phyloP scores from a whole-genome alignment of 2,329 filamentous ascomycete species.

The Torrubiellomyces zombiae region DNA sequence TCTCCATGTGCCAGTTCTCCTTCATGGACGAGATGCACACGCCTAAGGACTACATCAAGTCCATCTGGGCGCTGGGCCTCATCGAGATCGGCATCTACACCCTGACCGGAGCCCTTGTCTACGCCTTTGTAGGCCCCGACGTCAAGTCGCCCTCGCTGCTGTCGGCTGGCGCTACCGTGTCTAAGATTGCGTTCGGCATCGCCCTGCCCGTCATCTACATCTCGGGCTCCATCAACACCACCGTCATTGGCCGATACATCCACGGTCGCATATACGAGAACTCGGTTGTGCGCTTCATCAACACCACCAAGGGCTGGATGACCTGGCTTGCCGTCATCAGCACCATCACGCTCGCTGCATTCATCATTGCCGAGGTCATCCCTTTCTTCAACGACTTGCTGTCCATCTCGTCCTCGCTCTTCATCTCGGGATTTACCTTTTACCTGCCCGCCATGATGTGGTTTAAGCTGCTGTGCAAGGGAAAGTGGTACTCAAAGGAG shows the following conservation, averaged over 20 bases:
- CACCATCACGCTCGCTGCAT: slow-evolving; percentile 43
- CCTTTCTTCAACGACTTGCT: slow-evolving; percentile 55
- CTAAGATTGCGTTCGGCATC: slow-evolving; percentile 53
- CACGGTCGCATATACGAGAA: slow-evolving; percentile 27
- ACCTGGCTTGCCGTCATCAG: slow-evolving; percentile 43
- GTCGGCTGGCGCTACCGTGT: slow-evolving; percentile 39
- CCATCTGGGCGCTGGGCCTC: slow-evolving; percentile 43
- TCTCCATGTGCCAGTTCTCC: slow-evolving; percentile 33
- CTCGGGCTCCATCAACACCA: slow-evolving; percentile 52
- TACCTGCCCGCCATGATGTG: slow-evolving; percentile 23
- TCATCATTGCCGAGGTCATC: slow-evolving; percentile 54
- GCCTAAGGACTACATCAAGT: slow-evolving; percentile 28
- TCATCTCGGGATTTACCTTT: slow-evolving; percentile 23
- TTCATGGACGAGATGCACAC: slow-evolving; percentile 39
- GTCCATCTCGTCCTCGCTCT: slow-evolving; percentile 29
- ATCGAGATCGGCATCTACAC: slow-evolving; percentile 51
- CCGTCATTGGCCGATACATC: slow-evolving; percentile 27
- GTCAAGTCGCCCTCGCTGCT: slow-evolving; percentile 53
- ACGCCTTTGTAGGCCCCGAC: slow-evolving; percentile 46
- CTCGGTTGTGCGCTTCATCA: slow-evolving; percentile 27
- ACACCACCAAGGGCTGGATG: slow-evolving; percentile 29
- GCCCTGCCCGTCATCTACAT: slow-evolving; percentile 59
- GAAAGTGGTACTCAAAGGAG: slow-evolving; percentile 10
- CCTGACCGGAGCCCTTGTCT: slow-evolving; percentile 48
- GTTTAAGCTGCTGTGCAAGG: slow-evolving; percentile 19